These are phyloP conservation scores for Volvox africanus DNA, from an alignment of 139 green algal genomes.

Conservation along the genomic window DNA sequence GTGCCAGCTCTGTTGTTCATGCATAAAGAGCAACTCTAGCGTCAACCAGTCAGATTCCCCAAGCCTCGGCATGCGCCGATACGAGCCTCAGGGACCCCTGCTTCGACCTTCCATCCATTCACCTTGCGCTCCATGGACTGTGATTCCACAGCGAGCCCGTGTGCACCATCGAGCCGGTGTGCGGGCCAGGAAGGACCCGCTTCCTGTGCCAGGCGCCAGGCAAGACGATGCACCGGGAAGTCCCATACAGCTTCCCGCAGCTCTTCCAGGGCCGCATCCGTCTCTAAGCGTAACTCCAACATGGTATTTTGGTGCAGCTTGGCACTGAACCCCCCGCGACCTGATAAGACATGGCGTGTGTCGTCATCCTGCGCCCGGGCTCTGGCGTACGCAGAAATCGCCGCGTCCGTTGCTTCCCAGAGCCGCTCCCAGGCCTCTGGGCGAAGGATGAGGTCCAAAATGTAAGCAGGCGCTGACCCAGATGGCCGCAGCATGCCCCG, in stretches of 20 bases:
- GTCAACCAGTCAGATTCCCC: neutral
- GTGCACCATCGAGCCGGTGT: too few species aligned
- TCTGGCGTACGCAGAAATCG: neutral
- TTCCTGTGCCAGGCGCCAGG: neutral
- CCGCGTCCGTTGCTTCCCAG: neutral
- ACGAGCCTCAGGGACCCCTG: neutral
- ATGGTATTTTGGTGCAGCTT: neutral
- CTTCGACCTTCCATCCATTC: neutral
- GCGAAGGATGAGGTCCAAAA: neutral
- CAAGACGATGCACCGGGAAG: neutral
- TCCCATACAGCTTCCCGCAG: neutral
- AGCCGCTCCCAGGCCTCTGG: neutral
- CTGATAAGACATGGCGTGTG: neutral
- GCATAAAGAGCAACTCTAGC: too few species aligned
- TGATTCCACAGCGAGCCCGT: neutral
- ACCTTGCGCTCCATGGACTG: neutral
- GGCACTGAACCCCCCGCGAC: neutral
- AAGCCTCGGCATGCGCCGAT: neutral
- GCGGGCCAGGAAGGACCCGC: neutral
- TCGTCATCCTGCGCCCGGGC: neutral
- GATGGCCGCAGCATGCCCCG: neutral
- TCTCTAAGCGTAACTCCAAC: neutral
- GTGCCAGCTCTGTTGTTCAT: too few species aligned
- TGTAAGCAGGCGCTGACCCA: neutral
- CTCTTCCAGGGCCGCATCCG: neutral